phyloP scores from a whole-genome alignment of 768 basidiomycete species.

The Clathrus columnatus region DNA sequence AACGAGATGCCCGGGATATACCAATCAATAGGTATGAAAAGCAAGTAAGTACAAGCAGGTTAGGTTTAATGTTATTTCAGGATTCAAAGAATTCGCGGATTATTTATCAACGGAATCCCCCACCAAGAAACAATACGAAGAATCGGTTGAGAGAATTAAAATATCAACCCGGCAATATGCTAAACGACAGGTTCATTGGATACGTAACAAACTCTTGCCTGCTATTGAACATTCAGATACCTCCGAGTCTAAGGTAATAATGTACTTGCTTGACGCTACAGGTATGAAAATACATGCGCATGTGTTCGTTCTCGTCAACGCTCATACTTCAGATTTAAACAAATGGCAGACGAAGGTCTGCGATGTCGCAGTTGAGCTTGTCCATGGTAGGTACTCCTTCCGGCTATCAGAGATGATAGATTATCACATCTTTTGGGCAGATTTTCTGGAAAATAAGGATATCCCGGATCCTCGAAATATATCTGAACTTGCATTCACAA shows the following conservation, averaged over 20 bases:
- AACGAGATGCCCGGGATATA: conserved; percentile 83
- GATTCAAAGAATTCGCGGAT: conserved; percentile 83
- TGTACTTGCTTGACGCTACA: conserved; percentile 63
- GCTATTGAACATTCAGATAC: conserved; percentile 45
- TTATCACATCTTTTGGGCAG: too few species aligned
- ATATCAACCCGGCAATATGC: conserved; percentile 84
- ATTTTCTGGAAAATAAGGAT: conserved; percentile 39
- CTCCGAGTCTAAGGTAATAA: conserved; percentile 26
- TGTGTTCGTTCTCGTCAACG: conserved; percentile 8
- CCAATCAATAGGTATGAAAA: conserved; percentile 75
- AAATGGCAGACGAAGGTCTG: conserved; percentile 52
- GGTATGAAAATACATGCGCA: conserved; percentile 28
- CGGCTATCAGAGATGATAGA: neutral
- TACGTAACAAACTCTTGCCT: conserved; percentile 81
- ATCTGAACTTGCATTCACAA: conserved; percentile 43
- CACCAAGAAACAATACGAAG: conserved; percentile 30
- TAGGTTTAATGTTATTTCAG: conserved; percentile 31
- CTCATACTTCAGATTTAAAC: conserved; percentile 35
- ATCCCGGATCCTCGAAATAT: conserved; percentile 52
- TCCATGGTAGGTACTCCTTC: conserved; percentile 31
- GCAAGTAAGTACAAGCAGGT: neutral
- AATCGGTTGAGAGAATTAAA: conserved; percentile 75
- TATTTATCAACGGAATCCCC: conserved; percentile 44
- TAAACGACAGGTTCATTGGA: conserved; percentile 86
- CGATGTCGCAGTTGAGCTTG: conserved; percentile 39